Conservation (phyloP, 176 grass and related monocot genomes). For the Phragmites australis region DNA sequence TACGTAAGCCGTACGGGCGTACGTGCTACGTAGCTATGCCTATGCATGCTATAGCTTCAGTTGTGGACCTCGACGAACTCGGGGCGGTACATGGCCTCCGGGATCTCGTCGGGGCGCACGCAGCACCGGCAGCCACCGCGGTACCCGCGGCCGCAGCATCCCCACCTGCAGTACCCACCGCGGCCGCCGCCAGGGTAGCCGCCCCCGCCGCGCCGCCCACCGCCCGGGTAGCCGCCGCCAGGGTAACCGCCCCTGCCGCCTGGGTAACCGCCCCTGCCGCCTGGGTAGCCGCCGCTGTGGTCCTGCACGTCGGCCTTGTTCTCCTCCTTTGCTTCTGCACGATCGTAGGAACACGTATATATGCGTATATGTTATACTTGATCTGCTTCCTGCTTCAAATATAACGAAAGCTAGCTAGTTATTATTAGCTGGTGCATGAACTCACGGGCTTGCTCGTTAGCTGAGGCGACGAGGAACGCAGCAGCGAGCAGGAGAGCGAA, state of each 20-base stretch:
- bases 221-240: conserved; percentile 19
- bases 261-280: conserved; percentile 22
- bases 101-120: conserved; percentile 48
- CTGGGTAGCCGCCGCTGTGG: neutral
- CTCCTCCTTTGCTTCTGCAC: conserved; percentile 22
- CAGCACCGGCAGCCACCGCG: conserved; percentile 59
- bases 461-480: conserved; percentile 43
- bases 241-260: neutral
- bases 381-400: neutral
- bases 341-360: neutral
- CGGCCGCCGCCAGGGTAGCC: conserved; percentile 38
- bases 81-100: conserved; percentile 61
- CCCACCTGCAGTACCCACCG: conserved; percentile 36
- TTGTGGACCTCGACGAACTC: conserved; percentile 36
- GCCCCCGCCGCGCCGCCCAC: neutral
- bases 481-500: conserved; percentile 47
- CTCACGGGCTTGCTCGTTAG: conserved; percentile 50
- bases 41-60: no score
- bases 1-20: neutral
- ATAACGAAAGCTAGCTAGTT: no score
- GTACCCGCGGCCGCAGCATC: conserved; percentile 50
- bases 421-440: no score
- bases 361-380: neutral
- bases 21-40: neutral
- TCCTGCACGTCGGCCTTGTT: conserved; percentile 21